A percentile compares a stretch with the other conserved stretches of the same genome.
These are phyloP conservation scores for Parachlorella kessleri DNA, from an alignment of 139 green algal genomes.

Conservation along the genomic window DNA sequence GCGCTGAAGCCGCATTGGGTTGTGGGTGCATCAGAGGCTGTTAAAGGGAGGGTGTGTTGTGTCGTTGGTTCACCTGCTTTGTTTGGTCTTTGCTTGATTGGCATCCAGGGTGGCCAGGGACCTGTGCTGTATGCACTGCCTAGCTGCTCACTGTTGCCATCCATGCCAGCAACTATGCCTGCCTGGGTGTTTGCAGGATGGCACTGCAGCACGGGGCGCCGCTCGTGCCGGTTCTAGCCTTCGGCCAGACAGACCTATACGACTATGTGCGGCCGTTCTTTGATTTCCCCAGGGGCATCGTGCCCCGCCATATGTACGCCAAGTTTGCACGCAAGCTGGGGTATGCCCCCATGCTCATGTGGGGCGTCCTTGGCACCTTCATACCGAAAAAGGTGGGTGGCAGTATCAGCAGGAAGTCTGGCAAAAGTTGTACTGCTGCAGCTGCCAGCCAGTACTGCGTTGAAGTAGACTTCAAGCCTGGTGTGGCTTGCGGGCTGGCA, in stretches of 20 bases:
- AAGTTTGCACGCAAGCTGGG: slow-evolving; percentile 27
- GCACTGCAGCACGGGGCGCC: slow-evolving; percentile 66
- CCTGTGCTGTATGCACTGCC: too few relatives aligned
- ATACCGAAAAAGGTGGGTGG: slow-evolving; percentile 20
- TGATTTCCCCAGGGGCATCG: slow-evolving; percentile 25
- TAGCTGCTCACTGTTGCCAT: too few relatives aligned
- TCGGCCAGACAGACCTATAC: slow-evolving; percentile 85
- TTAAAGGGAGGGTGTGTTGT: too few relatives aligned
- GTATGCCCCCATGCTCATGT: slow-evolving; percentile 29
- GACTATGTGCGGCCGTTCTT: slow-evolving; percentile 41
- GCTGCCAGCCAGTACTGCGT: background rate
- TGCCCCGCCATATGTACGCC: slow-evolving; percentile 1
- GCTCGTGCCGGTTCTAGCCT: slow-evolving; percentile 85
- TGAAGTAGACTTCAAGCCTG: background rate
- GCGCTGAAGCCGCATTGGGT: too few relatives aligned
- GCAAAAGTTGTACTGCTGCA: background rate
- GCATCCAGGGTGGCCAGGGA: too few relatives aligned
- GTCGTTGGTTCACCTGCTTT: too few relatives aligned
- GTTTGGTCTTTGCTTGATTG: too few relatives aligned
- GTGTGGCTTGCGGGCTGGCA: too few relatives aligned
- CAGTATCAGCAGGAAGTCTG: too few relatives aligned
- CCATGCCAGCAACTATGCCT: too few relatives aligned
- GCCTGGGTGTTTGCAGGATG: slow-evolving; percentile 42
- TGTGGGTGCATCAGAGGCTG: too few relatives aligned
- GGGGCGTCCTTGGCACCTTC: slow-evolving; percentile 15